Evolutionary conservation across 257 asterid genomes (phyloP).

Genomic region (Salvia splendens): DNA sequence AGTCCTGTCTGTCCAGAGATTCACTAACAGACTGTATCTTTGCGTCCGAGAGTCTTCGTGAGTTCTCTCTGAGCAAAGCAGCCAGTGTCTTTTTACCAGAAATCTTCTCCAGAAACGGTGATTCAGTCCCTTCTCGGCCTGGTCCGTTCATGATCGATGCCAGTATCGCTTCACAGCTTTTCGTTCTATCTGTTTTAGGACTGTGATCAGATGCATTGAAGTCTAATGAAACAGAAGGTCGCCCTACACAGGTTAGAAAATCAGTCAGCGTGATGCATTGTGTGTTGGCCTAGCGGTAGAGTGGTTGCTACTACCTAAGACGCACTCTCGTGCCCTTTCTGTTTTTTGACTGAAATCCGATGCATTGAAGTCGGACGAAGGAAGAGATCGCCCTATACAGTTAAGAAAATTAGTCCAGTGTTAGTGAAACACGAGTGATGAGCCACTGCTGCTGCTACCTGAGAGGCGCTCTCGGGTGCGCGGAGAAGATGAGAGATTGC

Average conservation of each 20-base stretch:
- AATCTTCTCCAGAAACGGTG: neutral
- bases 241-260: constrained; percentile 1
- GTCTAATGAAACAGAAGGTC: constrained; percentile 43
- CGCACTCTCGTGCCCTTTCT: constrained; percentile 50
- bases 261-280: too few relatives aligned
- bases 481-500: neutral
- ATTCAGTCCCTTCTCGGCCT: constrained; percentile 17
- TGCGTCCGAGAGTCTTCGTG: constrained; percentile 1
- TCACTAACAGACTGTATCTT: neutral
- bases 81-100: constrained; percentile 10
- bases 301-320: too few relatives aligned
- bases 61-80: constrained; percentile 18
- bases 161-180: constrained; percentile 46
- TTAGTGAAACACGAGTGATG: neutral
- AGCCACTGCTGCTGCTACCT: constrained; percentile 26
- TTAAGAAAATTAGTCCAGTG: neutral
- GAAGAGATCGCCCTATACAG: constrained; percentile 31
- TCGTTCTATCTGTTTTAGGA: constrained; percentile 42
- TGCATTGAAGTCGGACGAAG: constrained; percentile 43
- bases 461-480: constrained; percentile 21
- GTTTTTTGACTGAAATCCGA: constrained; percentile 31
- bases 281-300: too few relatives aligned
- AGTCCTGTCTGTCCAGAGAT: neutral
- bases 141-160: constrained; percentile 35
- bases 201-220: constrained; percentile 35